Evolutionary conservation across 2,329 filamentous ascomycete genomes (phyloP).

Genomic region (Fusarium goolgardi): DNA sequence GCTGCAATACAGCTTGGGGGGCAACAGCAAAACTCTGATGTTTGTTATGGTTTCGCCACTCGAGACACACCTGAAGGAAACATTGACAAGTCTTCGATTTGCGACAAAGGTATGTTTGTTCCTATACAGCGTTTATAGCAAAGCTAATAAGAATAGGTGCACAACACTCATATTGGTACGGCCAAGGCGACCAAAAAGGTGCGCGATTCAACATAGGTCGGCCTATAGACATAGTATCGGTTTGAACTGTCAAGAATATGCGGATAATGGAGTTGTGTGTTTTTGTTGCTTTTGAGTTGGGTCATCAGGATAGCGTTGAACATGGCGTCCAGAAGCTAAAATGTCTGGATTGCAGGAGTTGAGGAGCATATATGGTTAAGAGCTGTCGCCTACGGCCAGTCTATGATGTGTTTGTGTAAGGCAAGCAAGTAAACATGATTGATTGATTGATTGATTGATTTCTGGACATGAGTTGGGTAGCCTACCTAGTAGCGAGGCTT

Average conservation of each 20-base stretch:
- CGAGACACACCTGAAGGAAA: conserved; percentile 91
- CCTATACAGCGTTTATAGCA: neutral
- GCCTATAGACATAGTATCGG: conserved; percentile 10
- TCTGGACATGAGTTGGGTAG: conserved; percentile 35
- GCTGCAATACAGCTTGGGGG: conserved; percentile 92
- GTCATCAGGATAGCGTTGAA: conserved; percentile 31
- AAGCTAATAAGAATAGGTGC: conserved; percentile 63
- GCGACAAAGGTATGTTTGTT: conserved; percentile 80
- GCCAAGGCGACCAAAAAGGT: conserved; percentile 80
- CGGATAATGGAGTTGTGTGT: conserved; percentile 10
- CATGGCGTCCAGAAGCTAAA: conserved; percentile 12
- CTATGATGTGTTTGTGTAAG: conserved; percentile 37
- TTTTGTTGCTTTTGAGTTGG: conserved; percentile 16
- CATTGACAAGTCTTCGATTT: conserved; percentile 93
- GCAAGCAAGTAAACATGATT: conserved; percentile 26
- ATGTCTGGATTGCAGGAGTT: conserved; percentile 42
- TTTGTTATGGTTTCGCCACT: conserved; percentile 98
- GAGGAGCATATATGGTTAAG: conserved; percentile 40
- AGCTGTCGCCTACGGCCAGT: conserved; percentile 36
- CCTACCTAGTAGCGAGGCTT: neutral
- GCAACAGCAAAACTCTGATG: conserved; percentile 98
- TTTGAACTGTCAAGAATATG: neutral
- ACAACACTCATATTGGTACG: conserved; percentile 92
- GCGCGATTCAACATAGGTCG: conserved; percentile 51
- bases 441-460: conserved; percentile 36